Percentiles rank a stretch among this genome's conserved stretches.
phyloP scores from a whole-genome alignment of 306 rosid species.

The Echinosophora koreensis region DNA sequence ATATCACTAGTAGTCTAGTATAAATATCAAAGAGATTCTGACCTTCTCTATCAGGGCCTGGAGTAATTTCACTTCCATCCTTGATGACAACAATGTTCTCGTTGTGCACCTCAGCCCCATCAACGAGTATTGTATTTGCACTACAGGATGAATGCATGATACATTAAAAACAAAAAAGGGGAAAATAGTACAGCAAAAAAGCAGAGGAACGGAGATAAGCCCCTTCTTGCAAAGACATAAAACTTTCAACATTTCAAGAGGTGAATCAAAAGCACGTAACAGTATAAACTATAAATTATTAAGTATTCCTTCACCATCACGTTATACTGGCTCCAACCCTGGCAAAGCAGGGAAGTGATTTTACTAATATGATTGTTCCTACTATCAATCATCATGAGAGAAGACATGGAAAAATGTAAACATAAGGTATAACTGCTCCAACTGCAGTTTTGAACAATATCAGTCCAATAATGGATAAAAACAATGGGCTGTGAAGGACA shows the following conservation, averaged over 20 bases:
- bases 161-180: slow-evolving; percentile 16
- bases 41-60: slow-evolving; percentile 77
- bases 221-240: slow-evolving; percentile 6
- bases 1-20: background rate
- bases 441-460: slow-evolving; percentile 23
- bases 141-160: slow-evolving; percentile 49
- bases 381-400: slow-evolving; percentile 11
- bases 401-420: background rate
- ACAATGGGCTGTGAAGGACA: background rate
- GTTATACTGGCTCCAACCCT: slow-evolving; percentile 25
- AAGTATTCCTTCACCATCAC: slow-evolving; percentile 20
- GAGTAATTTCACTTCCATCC: slow-evolving; percentile 76
- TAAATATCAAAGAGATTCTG: slow-evolving; percentile 38
- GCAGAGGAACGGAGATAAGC: slow-evolving; percentile 29
- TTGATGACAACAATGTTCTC: slow-evolving; percentile 60
- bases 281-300: background rate
- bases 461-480: slow-evolving; percentile 9
- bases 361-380: slow-evolving; percentile 5
- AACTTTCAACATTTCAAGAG: slow-evolving; percentile 19
- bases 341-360: slow-evolving; percentile 36
- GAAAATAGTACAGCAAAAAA: background rate
- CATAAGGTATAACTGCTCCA: slow-evolving; percentile 10
- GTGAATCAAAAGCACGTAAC: slow-evolving; percentile 8
- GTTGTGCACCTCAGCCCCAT: slow-evolving; percentile 58
- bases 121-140: slow-evolving; percentile 67